Percentiles rank a stretch among this genome's conserved stretches.
Conservation (phyloP, 768 basidiomycete genomes). For the Russula dissimulans region DNA sequence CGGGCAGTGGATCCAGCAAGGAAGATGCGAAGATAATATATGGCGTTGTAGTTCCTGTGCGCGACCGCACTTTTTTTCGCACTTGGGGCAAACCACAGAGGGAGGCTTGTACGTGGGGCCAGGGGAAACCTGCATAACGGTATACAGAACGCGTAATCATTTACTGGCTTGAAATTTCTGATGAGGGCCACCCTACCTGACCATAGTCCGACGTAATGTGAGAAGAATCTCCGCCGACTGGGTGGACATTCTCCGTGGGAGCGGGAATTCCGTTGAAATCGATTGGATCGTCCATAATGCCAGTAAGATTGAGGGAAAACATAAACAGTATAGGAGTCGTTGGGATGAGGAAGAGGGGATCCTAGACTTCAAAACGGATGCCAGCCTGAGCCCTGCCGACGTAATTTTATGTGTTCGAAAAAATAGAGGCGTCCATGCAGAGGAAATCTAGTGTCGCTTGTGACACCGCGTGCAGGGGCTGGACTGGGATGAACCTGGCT, state of each 20-base stretch:
- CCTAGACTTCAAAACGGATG: background rate
- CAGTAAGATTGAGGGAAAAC: too few species aligned
- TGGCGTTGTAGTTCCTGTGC: background rate
- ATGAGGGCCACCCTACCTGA: background rate
- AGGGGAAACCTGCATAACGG: background rate
- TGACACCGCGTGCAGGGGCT: too few species aligned
- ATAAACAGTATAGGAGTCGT: background rate
- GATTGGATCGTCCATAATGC: background rate
- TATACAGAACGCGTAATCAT: background rate
- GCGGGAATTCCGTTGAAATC: background rate
- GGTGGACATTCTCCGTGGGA: background rate
- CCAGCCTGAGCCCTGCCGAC: too few species aligned
- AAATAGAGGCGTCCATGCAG: too few species aligned
- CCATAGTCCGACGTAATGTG: background rate
- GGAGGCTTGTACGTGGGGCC: background rate
- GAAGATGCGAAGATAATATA: background rate
- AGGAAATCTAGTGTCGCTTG: too few species aligned
- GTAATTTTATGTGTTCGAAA: too few species aligned
- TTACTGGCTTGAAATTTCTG: background rate
- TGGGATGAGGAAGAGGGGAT: background rate
- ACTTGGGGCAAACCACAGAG: background rate
- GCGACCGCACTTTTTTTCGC: background rate
- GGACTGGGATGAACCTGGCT: too few species aligned
- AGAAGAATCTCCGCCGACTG: background rate
- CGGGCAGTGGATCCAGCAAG: background rate